These are phyloP conservation scores for Annulohypoxylon moriforme DNA, from an alignment of 495 filamentous ascomycete genomes.

Conservation along the genomic window DNA sequence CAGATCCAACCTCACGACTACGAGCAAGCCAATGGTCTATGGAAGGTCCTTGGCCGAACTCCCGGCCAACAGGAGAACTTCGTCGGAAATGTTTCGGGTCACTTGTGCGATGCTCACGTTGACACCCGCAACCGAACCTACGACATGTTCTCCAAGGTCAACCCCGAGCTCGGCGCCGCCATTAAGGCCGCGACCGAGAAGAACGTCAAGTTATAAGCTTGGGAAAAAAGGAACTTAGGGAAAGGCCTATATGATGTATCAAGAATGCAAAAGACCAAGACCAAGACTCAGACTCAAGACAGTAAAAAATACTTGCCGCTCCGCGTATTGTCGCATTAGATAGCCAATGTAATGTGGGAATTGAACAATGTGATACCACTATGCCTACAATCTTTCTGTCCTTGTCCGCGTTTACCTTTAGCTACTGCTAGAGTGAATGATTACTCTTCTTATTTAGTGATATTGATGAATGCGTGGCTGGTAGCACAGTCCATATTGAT, in stretches of 20 bases:
- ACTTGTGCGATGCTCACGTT: constrained; percentile 56
- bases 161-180: constrained; percentile 53
- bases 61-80: constrained; percentile 76
- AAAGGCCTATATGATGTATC: background rate
- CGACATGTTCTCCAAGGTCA: constrained; percentile 65
- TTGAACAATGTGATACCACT: too few relatives aligned
- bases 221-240: background rate
- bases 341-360: constrained; percentile 8
- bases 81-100: constrained; percentile 70
- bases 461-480: too few relatives aligned
- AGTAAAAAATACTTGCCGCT: constrained; percentile 22
- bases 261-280: constrained; percentile 14
- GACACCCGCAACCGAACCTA: constrained; percentile 69
- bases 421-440: too few relatives aligned
- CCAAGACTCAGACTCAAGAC: background rate
- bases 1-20: constrained; percentile 68
- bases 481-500: too few relatives aligned
- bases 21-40: constrained; percentile 71
- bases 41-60: constrained; percentile 71
- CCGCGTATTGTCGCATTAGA: background rate
- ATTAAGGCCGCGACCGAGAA: constrained; percentile 64
- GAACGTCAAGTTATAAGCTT: constrained; percentile 49
- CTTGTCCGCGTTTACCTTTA: too few relatives aligned
- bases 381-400: too few relatives aligned
- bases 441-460: too few relatives aligned